Conservation (phyloP, 2,329 filamentous ascomycete species). For the Polytolypa hystricis region DNA sequence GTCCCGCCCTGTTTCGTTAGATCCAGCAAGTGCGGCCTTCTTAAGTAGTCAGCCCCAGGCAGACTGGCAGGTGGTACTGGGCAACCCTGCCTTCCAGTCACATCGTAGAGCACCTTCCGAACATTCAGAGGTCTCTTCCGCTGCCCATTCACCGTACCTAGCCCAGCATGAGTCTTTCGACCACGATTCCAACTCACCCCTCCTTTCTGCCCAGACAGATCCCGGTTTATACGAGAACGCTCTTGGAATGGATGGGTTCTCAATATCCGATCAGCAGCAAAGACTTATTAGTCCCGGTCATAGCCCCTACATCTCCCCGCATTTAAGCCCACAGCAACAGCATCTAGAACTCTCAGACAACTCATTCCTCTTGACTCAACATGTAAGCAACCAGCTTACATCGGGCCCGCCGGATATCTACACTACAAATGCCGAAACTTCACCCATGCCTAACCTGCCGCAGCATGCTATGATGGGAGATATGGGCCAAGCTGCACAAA, state of each 20-base stretch:
- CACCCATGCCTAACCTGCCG: conserved; percentile 35
- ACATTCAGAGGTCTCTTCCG: conserved; percentile 79
- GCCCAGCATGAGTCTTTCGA: conserved; percentile 71
- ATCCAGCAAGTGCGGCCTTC: conserved; percentile 50
- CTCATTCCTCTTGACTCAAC: conserved; percentile 36
- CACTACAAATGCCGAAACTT: conserved; percentile 35
- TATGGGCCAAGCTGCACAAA: conserved; percentile 57
- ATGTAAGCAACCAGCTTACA: conserved; percentile 37
- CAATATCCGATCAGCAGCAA: conserved; percentile 55
- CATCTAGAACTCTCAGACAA: conserved; percentile 48
- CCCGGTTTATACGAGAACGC: conserved; percentile 64
- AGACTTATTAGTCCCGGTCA: conserved; percentile 53
- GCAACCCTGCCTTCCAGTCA: conserved; percentile 56
- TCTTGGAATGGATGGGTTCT: conserved; percentile 67
- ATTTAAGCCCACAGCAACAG: conserved; percentile 54
- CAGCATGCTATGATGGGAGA: conserved; percentile 43
- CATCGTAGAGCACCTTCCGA: conserved; percentile 84
- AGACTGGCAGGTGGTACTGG: conserved; percentile 48
- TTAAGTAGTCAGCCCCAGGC: conserved; percentile 38
- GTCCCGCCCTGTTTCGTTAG: conserved; percentile 45
- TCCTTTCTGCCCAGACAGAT: conserved; percentile 63
- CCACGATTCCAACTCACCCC: conserved; percentile 60
- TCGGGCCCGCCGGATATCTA: conserved; percentile 42
- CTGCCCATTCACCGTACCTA: conserved; percentile 71
- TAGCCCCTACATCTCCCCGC: conserved; percentile 61